Base-by-base conservation (phyloP, 2,329 filamentous ascomycete species). In the Colletotrichum graminicola region DNA sequence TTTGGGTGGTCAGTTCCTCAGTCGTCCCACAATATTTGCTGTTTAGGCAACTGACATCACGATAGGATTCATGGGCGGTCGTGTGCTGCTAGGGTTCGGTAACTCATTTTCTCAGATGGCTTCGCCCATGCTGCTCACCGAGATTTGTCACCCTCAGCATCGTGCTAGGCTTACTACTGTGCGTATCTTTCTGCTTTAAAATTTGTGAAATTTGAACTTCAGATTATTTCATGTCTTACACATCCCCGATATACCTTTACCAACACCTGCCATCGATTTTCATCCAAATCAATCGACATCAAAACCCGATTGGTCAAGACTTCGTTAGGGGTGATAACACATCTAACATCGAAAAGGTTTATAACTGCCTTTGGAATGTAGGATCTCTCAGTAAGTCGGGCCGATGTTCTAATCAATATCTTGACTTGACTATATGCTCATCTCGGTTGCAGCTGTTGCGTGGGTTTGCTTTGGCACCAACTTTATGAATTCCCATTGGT, bases 351-450 rank as follows among this genome's bases (percentile, higher is more conserved):
- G 14, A 16, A 32, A 2, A 60, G 51, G 57, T 92, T 67, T 92
- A 92, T 80, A 92, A 92, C 79, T 91, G 88, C 75, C 80, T 92
- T 57, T 92, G 90, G 90, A 91, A 91, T 77, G 79, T 89, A 59
- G 89, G 88, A 52, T 82, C 83, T 14, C 76, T 85, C 39, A 76
- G 62, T 65, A 26, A 56, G 62, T 47, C 3, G 76, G 4, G 1
- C 34, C n/a, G n/a, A n/a, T n/a, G n/a, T n/a, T n/a, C 86, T 83
- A 71, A 76, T 88, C 61, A 32, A 65, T 77, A 77, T 10, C 12
- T 2, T 16, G n/a, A 6, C 32, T 18, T 2, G 3, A 5, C 11
- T 16, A 6, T 26, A 2, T 57, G 34, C 34, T 39, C 6, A 57
- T n/a, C 12, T 3, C 12, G 12, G 32, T 54, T 4, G 36, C 4